Evolutionary conservation across 2,329 filamentous ascomycete genomes (phyloP), one percentile per base, ranked within the genome.

Genomic region (Paecilomyces formosus): DNA sequence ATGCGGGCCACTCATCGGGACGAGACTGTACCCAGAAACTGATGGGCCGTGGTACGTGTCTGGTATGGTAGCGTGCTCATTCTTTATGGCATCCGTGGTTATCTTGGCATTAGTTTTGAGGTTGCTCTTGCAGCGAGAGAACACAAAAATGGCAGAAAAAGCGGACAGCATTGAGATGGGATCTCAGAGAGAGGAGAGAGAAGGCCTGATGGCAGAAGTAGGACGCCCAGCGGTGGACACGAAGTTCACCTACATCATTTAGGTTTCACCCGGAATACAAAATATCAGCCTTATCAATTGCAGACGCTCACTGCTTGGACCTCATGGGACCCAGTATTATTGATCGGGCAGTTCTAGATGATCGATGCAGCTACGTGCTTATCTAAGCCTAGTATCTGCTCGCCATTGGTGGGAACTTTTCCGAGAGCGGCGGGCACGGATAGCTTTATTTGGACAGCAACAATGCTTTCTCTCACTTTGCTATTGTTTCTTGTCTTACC

Each of bases 1-100:
- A 74, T 87, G 86, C 62, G 90, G 90, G 0, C 90, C 90, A 1
- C 74, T 89, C 3, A 75, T 89, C n/a, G 87, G 86, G 15, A 87
- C 85, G 6, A 77, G 85, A 52, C 72, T 89, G 55, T 89, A 88
- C 65, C 87, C 87, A 0, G 64, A 69, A 21, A 65, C 68, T 11
- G 82, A 88, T 61, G 81, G 76, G 9, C 86, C 86, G 1, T 87
- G 81, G 68, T 89, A 87, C 66, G 75, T 82, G 2, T 73, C 66
- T 1, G 87, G 87, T 2, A 89, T 89, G 85, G 74, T 74, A 30
- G 76, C 81, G 1, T 89, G 87, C 64, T 83, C 85, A 0, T 76
- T 70, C 9, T 86, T 85, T 59, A 88, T 90, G 86, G 62, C 81
- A 2, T 71, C 76, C 1, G 86, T 89, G 3, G 85, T 83, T 1